Percentiles rank a stretch among this genome's conserved stretches.
phyloP scores from a whole-genome alignment of 441 rosid species.

The Adansonia rubrostipa region DNA sequence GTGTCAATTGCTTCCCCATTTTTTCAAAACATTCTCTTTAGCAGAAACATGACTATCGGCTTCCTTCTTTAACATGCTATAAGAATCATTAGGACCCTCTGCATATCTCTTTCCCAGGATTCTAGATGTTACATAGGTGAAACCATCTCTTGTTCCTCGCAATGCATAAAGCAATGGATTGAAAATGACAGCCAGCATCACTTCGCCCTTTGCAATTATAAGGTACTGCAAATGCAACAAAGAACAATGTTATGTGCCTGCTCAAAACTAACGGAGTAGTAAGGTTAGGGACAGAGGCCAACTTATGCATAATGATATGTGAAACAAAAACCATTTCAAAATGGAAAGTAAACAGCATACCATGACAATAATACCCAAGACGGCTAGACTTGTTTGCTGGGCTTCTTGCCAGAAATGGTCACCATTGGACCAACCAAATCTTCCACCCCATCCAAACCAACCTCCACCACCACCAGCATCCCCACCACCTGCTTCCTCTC shows the following conservation, averaged over 20 bases:
- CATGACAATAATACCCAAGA: constrained; percentile 66
- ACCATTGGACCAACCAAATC: constrained; percentile 76
- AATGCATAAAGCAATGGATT: constrained; percentile 71
- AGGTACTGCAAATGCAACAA: constrained; percentile 57
- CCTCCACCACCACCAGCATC: constrained; percentile 68
- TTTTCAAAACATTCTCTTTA: constrained; percentile 70
- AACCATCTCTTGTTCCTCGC: constrained; percentile 64
- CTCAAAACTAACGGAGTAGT: background rate
- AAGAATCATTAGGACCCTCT: constrained; percentile 29
- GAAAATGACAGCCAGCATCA: constrained; percentile 67
- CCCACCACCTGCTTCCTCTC: constrained; percentile 80
- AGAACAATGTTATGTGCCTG: constrained; percentile 20
- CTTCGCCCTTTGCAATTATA: constrained; percentile 70
- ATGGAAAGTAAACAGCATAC: constrained; percentile 45
- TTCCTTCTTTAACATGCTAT: constrained; percentile 41
- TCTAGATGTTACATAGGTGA: constrained; percentile 55
- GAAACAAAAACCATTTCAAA: background rate
- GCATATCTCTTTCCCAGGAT: constrained; percentile 42
- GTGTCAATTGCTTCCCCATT: constrained; percentile 79
- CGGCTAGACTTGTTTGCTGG: constrained; percentile 63
- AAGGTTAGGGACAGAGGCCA: background rate
- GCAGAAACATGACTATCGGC: constrained; percentile 52
- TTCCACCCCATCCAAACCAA: constrained; percentile 85
- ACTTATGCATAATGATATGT: background rate
- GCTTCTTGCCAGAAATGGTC: constrained; percentile 81